These are phyloP conservation scores for Suillus weaverae DNA, from an alignment of 768 basidiomycete species.

Conservation along the genomic window DNA sequence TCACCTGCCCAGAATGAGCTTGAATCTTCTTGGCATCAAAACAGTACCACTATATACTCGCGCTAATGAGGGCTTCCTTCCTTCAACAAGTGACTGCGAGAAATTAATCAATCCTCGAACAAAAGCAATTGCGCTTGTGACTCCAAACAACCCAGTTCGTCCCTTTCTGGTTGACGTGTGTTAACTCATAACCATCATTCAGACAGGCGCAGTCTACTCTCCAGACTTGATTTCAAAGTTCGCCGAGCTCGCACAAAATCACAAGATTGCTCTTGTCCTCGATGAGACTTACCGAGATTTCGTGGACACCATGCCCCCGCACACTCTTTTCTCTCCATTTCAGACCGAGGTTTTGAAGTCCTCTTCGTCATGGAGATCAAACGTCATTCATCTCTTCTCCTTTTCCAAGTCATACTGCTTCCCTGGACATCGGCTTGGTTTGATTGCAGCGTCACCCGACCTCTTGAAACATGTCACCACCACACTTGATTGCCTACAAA, in stretches of 20 bases:
- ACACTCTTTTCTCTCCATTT: conserved; percentile 48
- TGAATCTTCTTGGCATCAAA: conserved; percentile 62
- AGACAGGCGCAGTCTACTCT: conserved; percentile 74
- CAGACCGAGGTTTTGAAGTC: conserved; percentile 4
- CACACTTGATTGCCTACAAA: conserved; percentile 79
- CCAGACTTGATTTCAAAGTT: conserved; percentile 58
- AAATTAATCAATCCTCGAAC: conserved; percentile 57
- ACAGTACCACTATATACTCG: conserved; percentile 54
- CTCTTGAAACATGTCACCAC: conserved; percentile 50
- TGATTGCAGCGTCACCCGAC: conserved; percentile 58
- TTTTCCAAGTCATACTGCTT: conserved; percentile 80
- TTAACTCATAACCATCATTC: neutral
- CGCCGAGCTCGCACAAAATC: conserved; percentile 52
- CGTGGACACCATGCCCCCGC: conserved; percentile 51
- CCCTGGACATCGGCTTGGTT: conserved; percentile 82
- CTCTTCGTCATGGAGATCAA: conserved; percentile 53
- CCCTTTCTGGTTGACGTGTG: neutral
- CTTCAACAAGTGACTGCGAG: conserved; percentile 51
- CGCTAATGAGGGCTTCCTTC: conserved; percentile 56
- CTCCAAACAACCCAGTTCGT: conserved; percentile 74
- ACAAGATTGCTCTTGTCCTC: conserved; percentile 66
- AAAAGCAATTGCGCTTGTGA: conserved; percentile 70
- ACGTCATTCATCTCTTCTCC: conserved; percentile 70
- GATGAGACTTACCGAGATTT: conserved; percentile 93
- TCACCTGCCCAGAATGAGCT: conserved; percentile 54